Evolutionary conservation across 129 eudicot species (phyloP).

Genomic region (Calendula officinalis): DNA sequence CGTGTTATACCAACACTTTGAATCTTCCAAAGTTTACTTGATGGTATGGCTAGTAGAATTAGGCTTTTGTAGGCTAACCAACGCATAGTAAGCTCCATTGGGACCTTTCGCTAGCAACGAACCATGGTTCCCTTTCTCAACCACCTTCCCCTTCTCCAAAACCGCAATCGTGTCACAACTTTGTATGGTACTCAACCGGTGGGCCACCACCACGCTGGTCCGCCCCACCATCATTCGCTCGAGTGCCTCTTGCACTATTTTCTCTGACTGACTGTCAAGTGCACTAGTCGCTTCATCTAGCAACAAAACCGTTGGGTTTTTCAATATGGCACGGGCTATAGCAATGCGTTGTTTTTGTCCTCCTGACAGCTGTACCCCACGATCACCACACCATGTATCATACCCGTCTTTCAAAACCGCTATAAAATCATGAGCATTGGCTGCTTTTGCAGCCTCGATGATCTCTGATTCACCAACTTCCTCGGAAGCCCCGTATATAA

Average conservation of each 20-base stretch:
- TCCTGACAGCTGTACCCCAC: constrained; percentile 71
- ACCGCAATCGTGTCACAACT: constrained; percentile 73
- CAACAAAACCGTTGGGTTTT: constrained; percentile 53
- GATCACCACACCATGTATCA: constrained; percentile 76
- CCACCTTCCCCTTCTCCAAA: constrained; percentile 67
- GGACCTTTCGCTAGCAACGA: constrained; percentile 68
- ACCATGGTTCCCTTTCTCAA: constrained; percentile 77
- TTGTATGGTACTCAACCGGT: constrained; percentile 74
- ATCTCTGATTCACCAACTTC: constrained; percentile 59
- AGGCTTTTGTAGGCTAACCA: constrained; percentile 76
- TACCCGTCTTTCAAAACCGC: constrained; percentile 67
- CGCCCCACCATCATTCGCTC: constrained; percentile 83
- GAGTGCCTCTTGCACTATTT: constrained; percentile 74
- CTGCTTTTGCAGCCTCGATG: constrained; percentile 75
- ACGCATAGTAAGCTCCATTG: constrained; percentile 58
- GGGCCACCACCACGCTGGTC: constrained; percentile 85
- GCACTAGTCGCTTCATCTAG: constrained; percentile 95
- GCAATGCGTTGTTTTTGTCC: constrained; percentile 85
- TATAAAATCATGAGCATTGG: constrained; percentile 85
- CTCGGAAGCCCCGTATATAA: constrained; percentile 57
- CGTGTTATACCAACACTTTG: neutral
- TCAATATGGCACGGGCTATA: constrained; percentile 70
- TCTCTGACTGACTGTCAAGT: constrained; percentile 83
- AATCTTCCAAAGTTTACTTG: constrained; percentile 9
- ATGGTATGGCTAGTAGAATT: constrained; percentile 8